Percentiles rank a stretch among this genome's conserved stretches.
phyloP scores from a whole-genome alignment of 2,329 filamentous ascomycete species.

The Coniochaeta ligniaria region DNA sequence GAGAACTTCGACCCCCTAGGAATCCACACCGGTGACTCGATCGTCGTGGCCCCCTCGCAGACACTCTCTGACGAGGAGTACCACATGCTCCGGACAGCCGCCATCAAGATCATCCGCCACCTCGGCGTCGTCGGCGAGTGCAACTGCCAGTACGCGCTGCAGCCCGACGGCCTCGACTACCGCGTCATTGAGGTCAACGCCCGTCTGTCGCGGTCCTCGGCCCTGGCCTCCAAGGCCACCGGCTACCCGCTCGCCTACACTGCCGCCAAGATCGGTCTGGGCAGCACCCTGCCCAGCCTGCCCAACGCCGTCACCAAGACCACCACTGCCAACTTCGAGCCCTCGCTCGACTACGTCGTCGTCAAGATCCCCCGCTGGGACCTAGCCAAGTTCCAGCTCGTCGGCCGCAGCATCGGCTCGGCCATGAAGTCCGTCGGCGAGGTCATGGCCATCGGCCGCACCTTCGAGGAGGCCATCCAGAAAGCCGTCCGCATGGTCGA shows the following conservation, averaged over 20 bases:
- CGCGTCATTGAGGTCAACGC: conserved; percentile 98
- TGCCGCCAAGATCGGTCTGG: conserved; percentile 94
- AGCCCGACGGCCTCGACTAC: conserved; percentile 95
- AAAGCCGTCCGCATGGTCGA: conserved; percentile 98
- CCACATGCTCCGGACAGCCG: conserved; percentile 95
- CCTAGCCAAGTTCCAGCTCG: conserved; percentile 96
- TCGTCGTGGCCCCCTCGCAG: conserved; percentile 94
- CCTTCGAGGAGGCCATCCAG: conserved; percentile 98
- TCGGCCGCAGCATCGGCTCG: conserved; percentile 93
- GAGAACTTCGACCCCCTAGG: conserved; percentile 98
- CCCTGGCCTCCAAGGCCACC: conserved; percentile 94
- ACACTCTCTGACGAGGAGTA: conserved; percentile 98
- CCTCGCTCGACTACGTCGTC: conserved; percentile 93
- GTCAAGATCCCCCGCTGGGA: conserved; percentile 99
- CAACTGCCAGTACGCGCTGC: conserved; percentile 95
- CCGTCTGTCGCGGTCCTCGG: conserved; percentile 93
- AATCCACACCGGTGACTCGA: conserved; percentile 97
- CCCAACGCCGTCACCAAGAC: conserved; percentile 98
- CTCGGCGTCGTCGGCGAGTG: conserved; percentile 96
- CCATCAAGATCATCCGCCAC: conserved; percentile 97
- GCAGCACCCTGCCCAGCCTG: conserved; percentile 88
- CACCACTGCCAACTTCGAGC: conserved; percentile 97
- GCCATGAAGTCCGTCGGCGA: conserved; percentile 99
- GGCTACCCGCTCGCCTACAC: conserved; percentile 97
- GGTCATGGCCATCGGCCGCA: conserved; percentile 98